These are phyloP conservation scores for Yamadazyma tumulicola DNA, from an alignment of 805 yeast species.

Conservation along the genomic window DNA sequence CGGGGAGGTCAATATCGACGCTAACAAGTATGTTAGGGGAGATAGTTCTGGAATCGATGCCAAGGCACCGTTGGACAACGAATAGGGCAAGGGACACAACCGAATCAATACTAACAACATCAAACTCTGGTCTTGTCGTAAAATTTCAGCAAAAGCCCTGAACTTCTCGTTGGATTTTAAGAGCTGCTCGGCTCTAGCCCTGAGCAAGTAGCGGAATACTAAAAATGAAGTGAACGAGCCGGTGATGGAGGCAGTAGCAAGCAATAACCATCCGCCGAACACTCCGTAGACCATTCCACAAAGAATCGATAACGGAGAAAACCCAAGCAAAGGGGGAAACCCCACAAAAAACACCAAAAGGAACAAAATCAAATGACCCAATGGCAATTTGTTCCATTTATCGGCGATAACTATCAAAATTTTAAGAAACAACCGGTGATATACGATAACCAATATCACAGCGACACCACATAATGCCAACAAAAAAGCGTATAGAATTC, in stretches of 20 bases:
- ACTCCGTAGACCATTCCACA: constrained; percentile 85
- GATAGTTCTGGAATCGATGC: constrained; percentile 81
- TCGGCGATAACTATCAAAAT: constrained; percentile 43
- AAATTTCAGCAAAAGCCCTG: constrained; percentile 68
- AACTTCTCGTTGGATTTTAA: constrained; percentile 62
- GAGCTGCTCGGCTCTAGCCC: constrained; percentile 54
- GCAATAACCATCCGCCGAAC: constrained; percentile 70
- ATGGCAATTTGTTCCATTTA: constrained; percentile 35
- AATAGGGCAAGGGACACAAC: constrained; percentile 90
- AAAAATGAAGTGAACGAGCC: constrained; percentile 80
- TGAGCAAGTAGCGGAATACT: constrained; percentile 58
- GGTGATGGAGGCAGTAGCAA: constrained; percentile 62
- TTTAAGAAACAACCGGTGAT: constrained; percentile 34
- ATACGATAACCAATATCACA: constrained; percentile 17
- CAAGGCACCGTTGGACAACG: constrained; percentile 87
- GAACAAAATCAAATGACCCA: constrained; percentile 48
- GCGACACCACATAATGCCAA: constrained; percentile 17
- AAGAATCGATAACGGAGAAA: constrained; percentile 60
- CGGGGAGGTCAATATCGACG: constrained; percentile 77
- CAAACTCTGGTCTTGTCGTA: constrained; percentile 60
- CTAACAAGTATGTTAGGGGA: constrained; percentile 57
- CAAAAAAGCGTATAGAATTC: constrained; percentile 14
- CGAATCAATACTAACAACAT: constrained; percentile 68
- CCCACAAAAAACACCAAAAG: constrained; percentile 59
- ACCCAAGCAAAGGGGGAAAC: constrained; percentile 91